These are phyloP conservation scores for Arctium lappa DNA, from an alignment of 129 eudicot genomes.

Conservation along the genomic window DNA sequence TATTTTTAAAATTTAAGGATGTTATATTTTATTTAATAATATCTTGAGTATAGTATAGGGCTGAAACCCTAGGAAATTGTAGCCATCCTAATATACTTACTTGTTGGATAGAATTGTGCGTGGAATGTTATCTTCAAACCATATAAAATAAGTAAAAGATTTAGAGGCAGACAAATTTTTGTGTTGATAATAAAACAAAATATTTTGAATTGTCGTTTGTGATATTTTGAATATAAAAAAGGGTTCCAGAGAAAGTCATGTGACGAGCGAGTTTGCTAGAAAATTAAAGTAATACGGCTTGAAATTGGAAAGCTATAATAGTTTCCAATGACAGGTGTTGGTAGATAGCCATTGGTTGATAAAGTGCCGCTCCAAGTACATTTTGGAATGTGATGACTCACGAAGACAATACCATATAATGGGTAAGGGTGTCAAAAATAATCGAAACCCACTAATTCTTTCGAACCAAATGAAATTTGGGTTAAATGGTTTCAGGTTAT, in stretches of 20 bases:
- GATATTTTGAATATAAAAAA: not conserved
- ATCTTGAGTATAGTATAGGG: not conserved
- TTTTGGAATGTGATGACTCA: not conserved
- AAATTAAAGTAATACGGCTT: not conserved
- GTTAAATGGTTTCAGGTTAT: too few relatives aligned
- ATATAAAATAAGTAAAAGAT: not conserved
- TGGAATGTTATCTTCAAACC: conserved; percentile 18
- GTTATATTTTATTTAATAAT: not conserved
- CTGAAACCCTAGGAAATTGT: conserved; percentile 13
- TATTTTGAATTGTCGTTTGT: conserved; percentile 9
- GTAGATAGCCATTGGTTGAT: not conserved
- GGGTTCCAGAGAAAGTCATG: conserved; percentile 17
- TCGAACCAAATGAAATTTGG: too few relatives aligned
- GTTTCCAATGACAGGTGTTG: conserved; percentile 15
- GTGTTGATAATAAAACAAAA: conserved; percentile 3
- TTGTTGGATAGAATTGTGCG: conserved; percentile 28
- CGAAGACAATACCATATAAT: too few relatives aligned
- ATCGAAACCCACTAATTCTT: too few relatives aligned
- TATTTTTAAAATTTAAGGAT: too few relatives aligned
- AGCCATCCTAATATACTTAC: conserved; percentile 25
- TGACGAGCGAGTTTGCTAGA: conserved; percentile 9
- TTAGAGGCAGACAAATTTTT: conserved; percentile 1
- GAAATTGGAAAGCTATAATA: conserved; percentile 4
- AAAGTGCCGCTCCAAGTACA: conserved; percentile 8
- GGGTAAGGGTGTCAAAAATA: too few relatives aligned